phyloP scores from a whole-genome alignment of 75 land plant species.

The Pseudotsuga menziesii region DNA sequence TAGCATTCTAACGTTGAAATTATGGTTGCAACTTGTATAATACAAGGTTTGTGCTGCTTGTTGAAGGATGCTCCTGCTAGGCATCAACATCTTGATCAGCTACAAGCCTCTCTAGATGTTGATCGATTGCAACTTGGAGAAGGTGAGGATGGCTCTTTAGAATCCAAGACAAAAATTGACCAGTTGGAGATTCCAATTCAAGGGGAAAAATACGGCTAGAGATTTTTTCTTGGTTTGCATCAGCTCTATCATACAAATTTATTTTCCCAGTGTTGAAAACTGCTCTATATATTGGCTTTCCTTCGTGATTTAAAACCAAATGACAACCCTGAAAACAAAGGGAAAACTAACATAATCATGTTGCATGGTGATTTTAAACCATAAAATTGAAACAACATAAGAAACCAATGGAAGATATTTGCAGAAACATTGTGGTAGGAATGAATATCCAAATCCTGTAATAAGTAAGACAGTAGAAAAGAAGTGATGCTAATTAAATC shows the following conservation, averaged over 20 bases:
- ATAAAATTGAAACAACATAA: no score
- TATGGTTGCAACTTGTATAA: slow-evolving; percentile 51
- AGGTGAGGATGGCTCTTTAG: slow-evolving; percentile 71
- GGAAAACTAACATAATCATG: no score
- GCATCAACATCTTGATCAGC: slow-evolving; percentile 44
- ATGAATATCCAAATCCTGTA: no score
- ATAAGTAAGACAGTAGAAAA: no score
- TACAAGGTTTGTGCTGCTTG: slow-evolving; percentile 48
- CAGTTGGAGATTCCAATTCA: slow-evolving; percentile 54
- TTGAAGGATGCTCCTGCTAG: slow-evolving; percentile 26
- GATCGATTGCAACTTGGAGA: slow-evolving; percentile 68
- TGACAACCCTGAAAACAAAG: slow-evolving; percentile 6
- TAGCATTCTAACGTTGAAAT: background rate
- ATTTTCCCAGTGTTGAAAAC: background rate
- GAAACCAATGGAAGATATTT: no score
- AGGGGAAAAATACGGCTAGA: slow-evolving; percentile 45
- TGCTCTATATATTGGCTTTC: background rate
- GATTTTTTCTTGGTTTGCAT: slow-evolving; percentile 5
- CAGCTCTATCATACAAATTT: slow-evolving; percentile 1
- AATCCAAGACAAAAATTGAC: slow-evolving; percentile 62
- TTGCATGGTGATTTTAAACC: no score
- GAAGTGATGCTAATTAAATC: no score
- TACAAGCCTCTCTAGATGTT: slow-evolving; percentile 65
- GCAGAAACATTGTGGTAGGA: no score
- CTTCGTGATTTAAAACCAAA: background rate